Evolutionary conservation across 78 protist genomes (phyloP).

Genomic region (Dictyostelium firmibasis): DNA sequence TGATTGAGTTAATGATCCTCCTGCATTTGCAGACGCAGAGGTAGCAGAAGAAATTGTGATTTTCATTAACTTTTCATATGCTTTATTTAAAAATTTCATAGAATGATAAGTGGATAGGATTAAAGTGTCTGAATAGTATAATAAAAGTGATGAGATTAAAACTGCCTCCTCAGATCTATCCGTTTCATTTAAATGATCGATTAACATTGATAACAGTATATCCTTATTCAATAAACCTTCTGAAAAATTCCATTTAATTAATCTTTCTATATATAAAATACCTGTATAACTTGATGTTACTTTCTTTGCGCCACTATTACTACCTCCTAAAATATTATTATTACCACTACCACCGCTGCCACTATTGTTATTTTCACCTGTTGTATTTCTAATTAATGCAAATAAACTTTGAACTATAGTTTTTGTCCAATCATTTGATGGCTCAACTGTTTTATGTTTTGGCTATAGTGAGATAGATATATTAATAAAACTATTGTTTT

Average conservation of each 20-base stretch:
- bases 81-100: slow-evolving; percentile 7
- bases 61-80: slow-evolving; percentile 39
- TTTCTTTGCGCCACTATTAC: neutral
- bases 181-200: slow-evolving; percentile 49
- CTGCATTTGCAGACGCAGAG: too few species aligned
- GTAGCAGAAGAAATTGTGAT: neutral
- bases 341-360: neutral
- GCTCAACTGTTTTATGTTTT: slow-evolving; percentile 44
- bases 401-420: slow-evolving; percentile 41
- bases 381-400: slow-evolving; percentile 38
- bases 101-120: slow-evolving; percentile 20
- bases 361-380: neutral
- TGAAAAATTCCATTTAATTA: slow-evolving; percentile 42
- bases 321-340: neutral
- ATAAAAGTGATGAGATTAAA: slow-evolving; percentile 16
- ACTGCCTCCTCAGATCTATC: slow-evolving; percentile 44
- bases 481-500: too few species aligned
- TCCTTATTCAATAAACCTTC: slow-evolving; percentile 65
- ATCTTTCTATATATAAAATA: slow-evolving; percentile 41
- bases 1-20: neutral
- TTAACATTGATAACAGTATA: slow-evolving; percentile 39
- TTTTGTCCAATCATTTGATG: slow-evolving; percentile 75
- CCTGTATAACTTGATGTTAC: neutral
- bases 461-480: too few species aligned
- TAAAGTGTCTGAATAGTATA: slow-evolving; percentile 37